phyloP scores from a whole-genome alignment of 768 basidiomycete genomes.

The Amanita fuliginea region DNA sequence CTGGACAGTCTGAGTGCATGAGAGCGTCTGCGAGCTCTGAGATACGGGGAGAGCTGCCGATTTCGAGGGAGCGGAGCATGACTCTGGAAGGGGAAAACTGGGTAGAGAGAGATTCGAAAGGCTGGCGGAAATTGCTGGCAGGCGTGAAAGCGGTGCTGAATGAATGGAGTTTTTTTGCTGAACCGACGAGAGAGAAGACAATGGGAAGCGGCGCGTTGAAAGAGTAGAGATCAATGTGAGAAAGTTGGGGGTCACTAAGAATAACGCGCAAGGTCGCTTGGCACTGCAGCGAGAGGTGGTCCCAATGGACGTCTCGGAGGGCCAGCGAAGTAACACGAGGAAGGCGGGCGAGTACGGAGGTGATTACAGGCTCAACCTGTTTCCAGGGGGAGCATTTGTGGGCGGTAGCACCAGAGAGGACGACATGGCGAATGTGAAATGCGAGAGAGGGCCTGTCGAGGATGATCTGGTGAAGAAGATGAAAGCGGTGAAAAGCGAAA shows the following conservation, averaged over 20 bases:
- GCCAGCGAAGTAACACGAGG: conserved; percentile 4
- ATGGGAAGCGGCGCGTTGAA: not conserved
- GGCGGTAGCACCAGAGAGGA: conserved; percentile 7
- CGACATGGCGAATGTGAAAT: conserved; percentile 8
- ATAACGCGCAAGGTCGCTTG: conserved; percentile 2
- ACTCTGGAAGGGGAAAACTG: not conserved
- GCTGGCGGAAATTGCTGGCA: not conserved
- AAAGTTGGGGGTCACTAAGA: conserved; percentile 9
- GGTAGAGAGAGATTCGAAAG: not conserved
- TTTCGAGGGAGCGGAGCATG: not conserved
- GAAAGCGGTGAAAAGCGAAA: conserved; percentile 7
- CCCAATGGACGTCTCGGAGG: conserved; percentile 10
- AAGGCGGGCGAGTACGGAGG: conserved; percentile 6
- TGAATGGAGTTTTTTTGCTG: not conserved
- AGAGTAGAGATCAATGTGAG: conserved; percentile 6
- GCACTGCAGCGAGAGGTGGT: conserved; percentile 4
- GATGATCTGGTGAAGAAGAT: conserved; percentile 7
- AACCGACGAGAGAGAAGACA: not conserved
- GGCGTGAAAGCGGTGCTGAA: not conserved
- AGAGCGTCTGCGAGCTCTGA: conserved; percentile 4
- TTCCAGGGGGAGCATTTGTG: conserved; percentile 4
- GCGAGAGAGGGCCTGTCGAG: conserved; percentile 8
- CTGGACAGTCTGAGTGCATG: not conserved
- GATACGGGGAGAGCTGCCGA: conserved; percentile 5
- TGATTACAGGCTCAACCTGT: conserved; percentile 2